Evolutionary conservation across 2,329 filamentous ascomycete species (phyloP).

Genomic region (Coniochaeta sp.): DNA sequence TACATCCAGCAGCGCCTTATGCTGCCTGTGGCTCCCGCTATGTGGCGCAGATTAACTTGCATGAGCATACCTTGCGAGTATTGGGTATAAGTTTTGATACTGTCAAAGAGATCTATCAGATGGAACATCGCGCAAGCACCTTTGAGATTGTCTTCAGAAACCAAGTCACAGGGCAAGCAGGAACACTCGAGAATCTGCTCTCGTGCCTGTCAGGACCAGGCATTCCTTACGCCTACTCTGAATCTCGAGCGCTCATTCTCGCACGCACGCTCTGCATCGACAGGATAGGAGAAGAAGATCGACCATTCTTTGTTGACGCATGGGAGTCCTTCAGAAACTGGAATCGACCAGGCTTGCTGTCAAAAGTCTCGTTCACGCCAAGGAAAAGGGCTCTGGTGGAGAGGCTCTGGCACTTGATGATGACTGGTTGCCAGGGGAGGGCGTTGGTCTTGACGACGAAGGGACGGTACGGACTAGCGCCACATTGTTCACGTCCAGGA

Average conservation of each 20-base stretch:
- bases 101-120: background rate
- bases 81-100: background rate
- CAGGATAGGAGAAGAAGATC: background rate
- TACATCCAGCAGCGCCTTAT: background rate
- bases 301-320: background rate
- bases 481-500: background rate
- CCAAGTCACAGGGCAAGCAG: background rate
- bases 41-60: background rate
- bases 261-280: background rate
- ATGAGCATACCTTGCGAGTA: background rate
- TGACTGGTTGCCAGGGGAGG: background rate
- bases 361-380: background rate
- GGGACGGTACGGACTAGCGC: background rate
- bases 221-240: background rate
- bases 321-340: background rate
- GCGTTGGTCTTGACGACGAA: background rate
- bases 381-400: background rate
- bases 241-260: background rate
- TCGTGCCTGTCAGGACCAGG: background rate
- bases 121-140: background rate
- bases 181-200: background rate
- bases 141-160: background rate
- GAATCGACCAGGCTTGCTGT: background rate
- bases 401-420: background rate
- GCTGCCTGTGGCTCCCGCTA: background rate